These are phyloP conservation scores for Diversispora eburnea DNA, from an alignment of 192 early-diverging fungal genomes.

Conservation along the genomic window DNA sequence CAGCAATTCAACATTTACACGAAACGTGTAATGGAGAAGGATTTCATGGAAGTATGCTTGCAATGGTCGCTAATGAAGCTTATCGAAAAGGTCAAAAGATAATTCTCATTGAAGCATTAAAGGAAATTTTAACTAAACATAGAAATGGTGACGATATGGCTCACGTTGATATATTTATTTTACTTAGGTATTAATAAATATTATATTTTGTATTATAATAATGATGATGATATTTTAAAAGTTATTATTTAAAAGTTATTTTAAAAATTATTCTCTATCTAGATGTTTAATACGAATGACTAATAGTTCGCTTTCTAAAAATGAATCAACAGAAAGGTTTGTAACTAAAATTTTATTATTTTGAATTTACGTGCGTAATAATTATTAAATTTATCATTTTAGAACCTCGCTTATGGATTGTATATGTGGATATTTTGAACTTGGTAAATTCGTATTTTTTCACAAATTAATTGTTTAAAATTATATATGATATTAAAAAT, in stretches of 20 bases:
- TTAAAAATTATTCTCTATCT: too few relatives aligned
- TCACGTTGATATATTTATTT: slow-evolving; percentile 24
- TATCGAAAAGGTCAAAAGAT: slow-evolving; percentile 25
- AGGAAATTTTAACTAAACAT: slow-evolving; percentile 24
- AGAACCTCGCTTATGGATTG: slow-evolving; percentile 5
- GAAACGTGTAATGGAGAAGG: slow-evolving; percentile 26
- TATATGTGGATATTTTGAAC: slow-evolving; percentile 30
- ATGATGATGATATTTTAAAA: background rate
- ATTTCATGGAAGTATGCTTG: slow-evolving; percentile 30
- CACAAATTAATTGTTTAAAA: background rate
- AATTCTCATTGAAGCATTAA: slow-evolving; percentile 27
- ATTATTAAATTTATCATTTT: slow-evolving; percentile 1
- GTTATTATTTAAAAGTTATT: background rate
- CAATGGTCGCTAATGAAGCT: slow-evolving; percentile 29
- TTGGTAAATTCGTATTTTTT: slow-evolving; percentile 17
- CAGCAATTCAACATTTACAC: slow-evolving; percentile 20
- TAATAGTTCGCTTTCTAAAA: background rate
- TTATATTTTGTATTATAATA: too few relatives aligned
- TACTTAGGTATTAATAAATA: slow-evolving; percentile 23
- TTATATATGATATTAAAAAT: background rate
- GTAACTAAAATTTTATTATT: background rate
- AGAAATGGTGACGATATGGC: background rate
- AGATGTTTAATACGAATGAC: slow-evolving; percentile 32
- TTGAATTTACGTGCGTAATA: background rate
- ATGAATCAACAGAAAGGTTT: slow-evolving; percentile 3